phyloP scores from a whole-genome alignment of 768 basidiomycete genomes.

The Auricularia heimuer region DNA sequence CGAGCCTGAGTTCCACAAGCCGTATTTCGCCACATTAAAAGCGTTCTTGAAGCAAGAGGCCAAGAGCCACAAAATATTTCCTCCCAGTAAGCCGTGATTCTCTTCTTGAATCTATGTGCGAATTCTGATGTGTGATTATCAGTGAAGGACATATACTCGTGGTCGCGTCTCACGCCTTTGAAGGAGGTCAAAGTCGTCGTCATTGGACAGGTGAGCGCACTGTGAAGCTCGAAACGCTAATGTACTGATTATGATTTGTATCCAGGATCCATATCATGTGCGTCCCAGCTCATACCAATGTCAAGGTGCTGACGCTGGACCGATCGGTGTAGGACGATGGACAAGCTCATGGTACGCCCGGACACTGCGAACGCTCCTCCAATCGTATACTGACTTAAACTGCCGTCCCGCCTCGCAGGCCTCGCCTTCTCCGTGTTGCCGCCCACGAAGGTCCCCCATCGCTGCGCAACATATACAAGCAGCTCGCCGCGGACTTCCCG shows the following conservation, averaged over 20 bases:
- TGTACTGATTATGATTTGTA: not conserved
- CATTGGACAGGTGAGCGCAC: constrained; percentile 15
- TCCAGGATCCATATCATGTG: constrained; percentile 31
- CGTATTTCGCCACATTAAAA: constrained; percentile 15
- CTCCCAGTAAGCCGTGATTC: constrained; percentile 23
- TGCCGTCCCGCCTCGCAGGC: not conserved
- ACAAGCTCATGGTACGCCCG: constrained; percentile 5
- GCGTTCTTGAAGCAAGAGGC: not conserved
- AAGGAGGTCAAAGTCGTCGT: constrained; percentile 33
- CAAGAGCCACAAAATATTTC: constrained; percentile 25
- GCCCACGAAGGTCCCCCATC: constrained; percentile 5
- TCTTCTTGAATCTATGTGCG: not conserved
- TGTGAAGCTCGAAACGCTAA: not conserved
- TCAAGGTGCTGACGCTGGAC: not conserved
- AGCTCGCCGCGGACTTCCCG: constrained; percentile 3
- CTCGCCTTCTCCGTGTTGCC: constrained; percentile 5
- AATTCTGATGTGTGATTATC: not conserved
- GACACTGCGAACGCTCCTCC: not conserved
- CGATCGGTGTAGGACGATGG: not conserved
- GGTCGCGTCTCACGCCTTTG: constrained; percentile 32
- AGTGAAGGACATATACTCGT: constrained; percentile 38
- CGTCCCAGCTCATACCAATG: not conserved
- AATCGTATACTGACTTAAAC: not conserved
- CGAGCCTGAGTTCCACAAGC: constrained; percentile 16
- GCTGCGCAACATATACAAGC: constrained; percentile 7